Base-by-base conservation (phyloP, 352 stramenopile genomes). In the Phytophthora sansomeana region DNA sequence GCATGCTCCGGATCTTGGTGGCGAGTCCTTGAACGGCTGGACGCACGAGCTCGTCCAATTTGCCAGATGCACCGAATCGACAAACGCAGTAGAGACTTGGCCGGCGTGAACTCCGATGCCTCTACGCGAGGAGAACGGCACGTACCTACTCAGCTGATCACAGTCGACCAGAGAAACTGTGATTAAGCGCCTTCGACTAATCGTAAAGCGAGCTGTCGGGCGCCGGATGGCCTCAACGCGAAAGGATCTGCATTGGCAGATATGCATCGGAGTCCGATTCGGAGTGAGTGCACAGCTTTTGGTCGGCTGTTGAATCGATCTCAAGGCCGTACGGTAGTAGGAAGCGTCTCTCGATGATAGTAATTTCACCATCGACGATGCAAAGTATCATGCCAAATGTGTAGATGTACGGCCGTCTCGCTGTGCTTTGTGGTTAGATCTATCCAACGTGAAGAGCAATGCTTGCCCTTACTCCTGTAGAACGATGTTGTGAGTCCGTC, bases 11-110 rank as follows among this genome's bases (percentile, higher is more conserved):
- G 17, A 46, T 48, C 57, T 66, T 49, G n/a, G 19, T 51, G 46
- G 35, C 21, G 14, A 14, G 36, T 42, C 16, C 33, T 57, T 57
- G 57, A 65, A 58, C 46, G 16, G 47, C 57, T 65, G 48, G 32
- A 35, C 32, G 42, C 47, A 48, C 57, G 57, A 41, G 9, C 17
- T 17, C 16, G 33, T 50, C 28, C 56, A 35, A 5, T 30, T 11
- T 10, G 24, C 29, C 54, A 62, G 29, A 41, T 47, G 28, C 54
- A 30, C 1, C 6, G 39, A 49, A 41, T n/a, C 32, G 33, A 14
- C 4, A 14, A 11, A 52, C 6, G 10, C 39, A 3, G 17, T 30
- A 48, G 41, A 48, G 41, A 48, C 19, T 48, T 29, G 41, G 41
- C 19, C 8, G 16, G n/a, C n/a, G 39, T 47, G 36, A 16, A 41